Conservation (phyloP, 1,139 yeast species). For the Yamadazyma blattariae region DNA sequence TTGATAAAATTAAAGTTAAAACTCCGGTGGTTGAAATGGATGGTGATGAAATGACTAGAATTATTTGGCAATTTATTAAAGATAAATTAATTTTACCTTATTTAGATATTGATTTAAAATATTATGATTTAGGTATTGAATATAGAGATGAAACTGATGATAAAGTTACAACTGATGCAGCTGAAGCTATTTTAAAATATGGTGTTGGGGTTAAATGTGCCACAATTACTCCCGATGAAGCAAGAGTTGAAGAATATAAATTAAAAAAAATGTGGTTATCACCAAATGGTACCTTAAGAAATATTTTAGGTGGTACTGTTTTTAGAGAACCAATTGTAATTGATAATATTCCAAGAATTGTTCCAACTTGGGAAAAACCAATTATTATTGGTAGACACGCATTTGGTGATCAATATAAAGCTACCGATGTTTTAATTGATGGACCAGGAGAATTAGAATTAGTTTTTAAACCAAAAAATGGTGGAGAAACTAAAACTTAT, state of each 20-base stretch:
- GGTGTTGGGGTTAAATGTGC: slow-evolving; percentile 97
- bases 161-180: slow-evolving; percentile 84
- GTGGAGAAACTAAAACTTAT: slow-evolving; percentile 31
- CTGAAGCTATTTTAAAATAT: slow-evolving; percentile 82
- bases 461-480: slow-evolving; percentile 75
- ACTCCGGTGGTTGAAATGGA: slow-evolving; percentile 94
- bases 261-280: slow-evolving; percentile 97
- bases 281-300: slow-evolving; percentile 95
- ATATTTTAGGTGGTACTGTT: slow-evolving; percentile 92
- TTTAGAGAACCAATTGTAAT: slow-evolving; percentile 96
- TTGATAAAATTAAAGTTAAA: slow-evolving; percentile 69
- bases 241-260: slow-evolving; percentile 83
- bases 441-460: slow-evolving; percentile 77
- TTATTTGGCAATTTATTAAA: slow-evolving; percentile 86
- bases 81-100: slow-evolving; percentile 80
- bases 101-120: slow-evolving; percentile 82
- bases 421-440: slow-evolving; percentile 79
- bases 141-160: slow-evolving; percentile 86
- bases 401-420: slow-evolving; percentile 94
- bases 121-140: slow-evolving; percentile 85
- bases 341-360: slow-evolving; percentile 81
- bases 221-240: slow-evolving; percentile 98
- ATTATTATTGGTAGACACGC: slow-evolving; percentile 97
- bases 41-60: slow-evolving; percentile 95
- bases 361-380: slow-evolving; percentile 93